phyloP scores from a whole-genome alignment of 2,329 filamentous ascomycete species.

The Botrytis fragariae region DNA sequence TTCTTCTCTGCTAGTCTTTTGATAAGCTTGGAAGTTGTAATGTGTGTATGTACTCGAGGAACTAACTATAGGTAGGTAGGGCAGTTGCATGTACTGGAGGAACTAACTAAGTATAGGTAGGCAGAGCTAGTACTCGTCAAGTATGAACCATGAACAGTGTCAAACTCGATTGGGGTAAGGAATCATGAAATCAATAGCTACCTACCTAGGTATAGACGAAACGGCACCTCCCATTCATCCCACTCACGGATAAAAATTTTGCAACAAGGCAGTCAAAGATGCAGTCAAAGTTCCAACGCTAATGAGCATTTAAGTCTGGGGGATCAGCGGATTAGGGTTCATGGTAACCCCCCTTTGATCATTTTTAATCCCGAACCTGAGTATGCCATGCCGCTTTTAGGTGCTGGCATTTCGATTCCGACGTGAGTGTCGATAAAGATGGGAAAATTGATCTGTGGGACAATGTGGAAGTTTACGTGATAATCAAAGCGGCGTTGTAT shows the following conservation, averaged over 20 bases:
- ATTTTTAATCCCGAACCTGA: not conserved
- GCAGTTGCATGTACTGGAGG: not conserved
- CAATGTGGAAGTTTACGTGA: not conserved
- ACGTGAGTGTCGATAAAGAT: not conserved
- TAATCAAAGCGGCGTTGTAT: not conserved
- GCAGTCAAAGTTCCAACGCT: not conserved
- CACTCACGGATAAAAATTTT: not conserved
- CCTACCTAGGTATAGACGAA: no score
- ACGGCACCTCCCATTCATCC: not conserved
- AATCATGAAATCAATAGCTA: no score
- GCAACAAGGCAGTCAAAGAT: not conserved
- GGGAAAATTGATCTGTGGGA: not conserved
- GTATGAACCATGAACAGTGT: not conserved
- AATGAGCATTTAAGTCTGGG: not conserved
- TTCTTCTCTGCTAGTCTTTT: not conserved
- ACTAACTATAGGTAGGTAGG: not conserved
- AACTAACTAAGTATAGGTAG: not conserved
- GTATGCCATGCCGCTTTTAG: not conserved
- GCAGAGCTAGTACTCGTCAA: not conserved
- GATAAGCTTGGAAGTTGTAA: not conserved
- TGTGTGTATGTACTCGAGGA: not conserved
- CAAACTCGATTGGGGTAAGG: not conserved
- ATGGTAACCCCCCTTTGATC: not conserved
- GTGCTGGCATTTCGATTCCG: not conserved
- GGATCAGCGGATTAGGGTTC: not conserved